Evolutionary conservation across 2,329 filamentous ascomycete genomes (phyloP).

Genomic region (Botrytis cinerea): DNA sequence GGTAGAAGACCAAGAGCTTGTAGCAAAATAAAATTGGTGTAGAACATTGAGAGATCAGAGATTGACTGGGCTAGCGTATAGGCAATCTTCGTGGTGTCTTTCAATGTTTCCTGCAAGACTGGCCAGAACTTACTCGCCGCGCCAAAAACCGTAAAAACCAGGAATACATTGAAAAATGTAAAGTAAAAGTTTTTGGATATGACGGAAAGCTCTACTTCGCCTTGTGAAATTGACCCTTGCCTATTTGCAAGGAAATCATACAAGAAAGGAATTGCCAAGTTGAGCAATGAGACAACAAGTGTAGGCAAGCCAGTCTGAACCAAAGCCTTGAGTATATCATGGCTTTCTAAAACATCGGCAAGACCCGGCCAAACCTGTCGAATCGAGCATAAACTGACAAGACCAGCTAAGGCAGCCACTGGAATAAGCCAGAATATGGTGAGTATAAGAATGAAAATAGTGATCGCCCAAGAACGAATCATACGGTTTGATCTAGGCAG

Average conservation of each 20-base stretch:
- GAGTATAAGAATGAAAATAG: constrained; percentile 76
- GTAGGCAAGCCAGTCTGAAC: constrained; percentile 89
- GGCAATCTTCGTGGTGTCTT: constrained; percentile 78
- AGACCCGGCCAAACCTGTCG: constrained; percentile 70
- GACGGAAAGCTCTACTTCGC: constrained; percentile 89
- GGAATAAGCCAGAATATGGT: constrained; percentile 88
- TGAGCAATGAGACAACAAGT: constrained; percentile 80
- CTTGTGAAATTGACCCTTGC: constrained; percentile 93
- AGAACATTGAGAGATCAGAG: constrained; percentile 76
- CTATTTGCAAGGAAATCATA: constrained; percentile 91
- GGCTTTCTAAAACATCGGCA: constrained; percentile 64
- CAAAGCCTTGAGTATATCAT: constrained; percentile 71
- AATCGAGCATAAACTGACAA: constrained; percentile 82
- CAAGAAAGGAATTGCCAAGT: constrained; percentile 85
- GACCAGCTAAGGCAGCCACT: constrained; percentile 74
- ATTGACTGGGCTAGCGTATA: constrained; percentile 74
- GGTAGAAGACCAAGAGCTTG: constrained; percentile 94
- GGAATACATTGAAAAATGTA: constrained; percentile 97
- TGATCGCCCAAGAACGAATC: constrained; percentile 79
- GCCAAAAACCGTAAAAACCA: constrained; percentile 87
- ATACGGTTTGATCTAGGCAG: constrained; percentile 72
- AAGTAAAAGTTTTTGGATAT: constrained; percentile 99
- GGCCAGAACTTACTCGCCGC: constrained; percentile 74
- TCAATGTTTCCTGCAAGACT: constrained; percentile 71
- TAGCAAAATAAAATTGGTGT: constrained; percentile 89